These are phyloP conservation scores for Cymbopogon flexuosus DNA, from an alignment of 202 grass and related monocot genomes.

Conservation along the genomic window DNA sequence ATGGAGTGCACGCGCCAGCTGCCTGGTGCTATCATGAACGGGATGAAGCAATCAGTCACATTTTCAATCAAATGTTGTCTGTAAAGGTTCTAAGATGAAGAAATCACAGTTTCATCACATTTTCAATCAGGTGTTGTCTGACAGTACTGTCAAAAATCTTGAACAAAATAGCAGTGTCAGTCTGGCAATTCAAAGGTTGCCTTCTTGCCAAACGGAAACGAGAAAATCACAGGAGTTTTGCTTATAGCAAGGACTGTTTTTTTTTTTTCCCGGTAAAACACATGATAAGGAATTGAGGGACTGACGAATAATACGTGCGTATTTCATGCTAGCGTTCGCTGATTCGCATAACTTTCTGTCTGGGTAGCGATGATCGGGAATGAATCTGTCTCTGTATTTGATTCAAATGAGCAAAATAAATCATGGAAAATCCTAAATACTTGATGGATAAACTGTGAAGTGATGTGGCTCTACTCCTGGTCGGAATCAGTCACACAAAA, in stretches of 20 bases:
- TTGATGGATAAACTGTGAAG: not conserved
- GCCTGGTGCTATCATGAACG: slow-evolving; percentile 9
- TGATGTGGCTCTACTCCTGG: not conserved
- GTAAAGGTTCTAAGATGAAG: not conserved
- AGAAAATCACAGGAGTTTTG: not conserved
- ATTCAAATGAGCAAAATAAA: not conserved
- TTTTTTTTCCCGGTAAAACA: not conserved
- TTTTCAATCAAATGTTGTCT: slow-evolving; percentile 18
- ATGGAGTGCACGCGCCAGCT: not conserved
- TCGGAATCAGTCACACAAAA: not conserved
- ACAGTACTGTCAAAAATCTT: not conserved
- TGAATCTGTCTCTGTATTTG: not conserved
- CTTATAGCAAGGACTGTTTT: too few species aligned
- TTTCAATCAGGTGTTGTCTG: not conserved
- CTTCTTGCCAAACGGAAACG: not conserved
- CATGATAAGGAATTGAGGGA: not conserved
- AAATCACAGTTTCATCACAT: not conserved
- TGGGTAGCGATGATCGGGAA: not conserved
- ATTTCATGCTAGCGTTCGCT: too few species aligned
- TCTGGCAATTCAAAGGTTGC: not conserved
- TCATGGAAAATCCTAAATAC: not conserved
- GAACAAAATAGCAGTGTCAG: not conserved
- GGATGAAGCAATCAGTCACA: slow-evolving; percentile 15
- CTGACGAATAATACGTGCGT: not conserved
- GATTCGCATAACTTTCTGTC: not conserved